These are phyloP conservation scores for Conoideocrella luteorostrata DNA, from an alignment of 2,329 filamentous ascomycete genomes.

Conservation along the genomic window DNA sequence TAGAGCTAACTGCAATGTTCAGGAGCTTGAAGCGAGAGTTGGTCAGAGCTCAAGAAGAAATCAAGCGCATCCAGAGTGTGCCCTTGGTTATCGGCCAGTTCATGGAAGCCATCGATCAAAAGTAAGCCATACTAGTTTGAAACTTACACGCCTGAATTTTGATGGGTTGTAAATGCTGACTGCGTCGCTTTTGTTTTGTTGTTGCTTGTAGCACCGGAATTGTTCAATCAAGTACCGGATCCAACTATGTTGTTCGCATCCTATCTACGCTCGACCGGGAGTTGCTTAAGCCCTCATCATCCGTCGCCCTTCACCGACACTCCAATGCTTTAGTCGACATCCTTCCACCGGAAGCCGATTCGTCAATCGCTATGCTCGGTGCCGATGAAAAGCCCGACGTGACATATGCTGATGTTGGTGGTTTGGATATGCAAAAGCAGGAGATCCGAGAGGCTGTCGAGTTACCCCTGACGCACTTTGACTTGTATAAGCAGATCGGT, in stretches of 20 bases:
- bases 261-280: conserved; percentile 97
- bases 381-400: conserved; percentile 97
- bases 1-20: conserved; percentile 16
- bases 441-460: conserved; percentile 98
- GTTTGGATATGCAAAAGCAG: conserved; percentile 99
- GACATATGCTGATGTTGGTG: conserved; percentile 95
- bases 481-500: conserved; percentile 98
- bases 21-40: conserved; percentile 96
- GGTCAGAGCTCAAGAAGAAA: conserved; percentile 95
- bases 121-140: conserved; percentile 50
- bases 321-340: conserved; percentile 98
- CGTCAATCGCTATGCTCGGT: conserved; percentile 96
- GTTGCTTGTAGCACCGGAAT: conserved; percentile 73
- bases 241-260: conserved; percentile 98
- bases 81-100: conserved; percentile 98
- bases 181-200: neutral
- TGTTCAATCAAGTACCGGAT: conserved; percentile 95
- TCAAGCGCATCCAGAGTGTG: conserved; percentile 98
- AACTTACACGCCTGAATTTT: too few relatives aligned
- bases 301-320: conserved; percentile 94
- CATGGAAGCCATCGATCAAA: conserved; percentile 99
- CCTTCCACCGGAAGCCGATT: conserved; percentile 96
- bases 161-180: neutral
- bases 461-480: conserved; percentile 92
- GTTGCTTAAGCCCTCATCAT: conserved; percentile 94